phyloP scores from a whole-genome alignment of 805 yeast genomes.

The Ogataea glucozyma region DNA sequence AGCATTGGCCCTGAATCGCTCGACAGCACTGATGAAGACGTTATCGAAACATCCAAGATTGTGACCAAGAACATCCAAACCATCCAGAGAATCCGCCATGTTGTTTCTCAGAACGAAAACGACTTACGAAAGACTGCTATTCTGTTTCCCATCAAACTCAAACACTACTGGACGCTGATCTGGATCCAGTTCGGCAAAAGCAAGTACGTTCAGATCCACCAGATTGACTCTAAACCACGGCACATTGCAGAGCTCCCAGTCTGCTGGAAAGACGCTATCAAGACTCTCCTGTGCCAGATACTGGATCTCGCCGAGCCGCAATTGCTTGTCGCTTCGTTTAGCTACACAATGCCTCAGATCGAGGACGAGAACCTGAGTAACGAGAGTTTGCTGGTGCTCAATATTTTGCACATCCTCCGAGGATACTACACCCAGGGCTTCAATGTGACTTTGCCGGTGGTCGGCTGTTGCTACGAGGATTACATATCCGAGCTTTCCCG shows the following conservation, averaged over 20 bases:
- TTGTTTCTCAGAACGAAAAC: neutral
- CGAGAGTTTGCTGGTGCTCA: slow-evolving; percentile 19
- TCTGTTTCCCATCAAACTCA: slow-evolving; percentile 24
- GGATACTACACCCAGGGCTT: slow-evolving; percentile 28
- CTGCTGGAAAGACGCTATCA: slow-evolving; percentile 18
- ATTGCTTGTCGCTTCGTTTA: slow-evolving; percentile 16
- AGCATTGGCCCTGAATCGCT: neutral
- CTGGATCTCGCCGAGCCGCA: slow-evolving; percentile 18
- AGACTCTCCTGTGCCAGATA: slow-evolving; percentile 17
- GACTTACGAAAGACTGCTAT: slow-evolving; percentile 21
- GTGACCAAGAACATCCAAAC: neutral
- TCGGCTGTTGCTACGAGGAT: too few species aligned
- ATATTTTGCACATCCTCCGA: slow-evolving; percentile 18
- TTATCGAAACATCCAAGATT: neutral
- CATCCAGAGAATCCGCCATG: neutral
- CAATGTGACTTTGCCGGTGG: too few species aligned
- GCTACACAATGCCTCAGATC: slow-evolving; percentile 25
- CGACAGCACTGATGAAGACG: neutral
- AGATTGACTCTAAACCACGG: slow-evolving; percentile 26
- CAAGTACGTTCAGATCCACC: slow-evolving; percentile 23
- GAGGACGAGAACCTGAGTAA: slow-evolving; percentile 26
- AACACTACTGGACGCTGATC: slow-evolving; percentile 27
- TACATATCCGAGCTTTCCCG: too few species aligned
- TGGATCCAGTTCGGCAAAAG: slow-evolving; percentile 29
- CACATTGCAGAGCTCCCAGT: slow-evolving; percentile 19